These are phyloP conservation scores for Fusarium sp. DNA, from an alignment of 2,329 filamentous ascomycete genomes.

Conservation along the genomic window DNA sequence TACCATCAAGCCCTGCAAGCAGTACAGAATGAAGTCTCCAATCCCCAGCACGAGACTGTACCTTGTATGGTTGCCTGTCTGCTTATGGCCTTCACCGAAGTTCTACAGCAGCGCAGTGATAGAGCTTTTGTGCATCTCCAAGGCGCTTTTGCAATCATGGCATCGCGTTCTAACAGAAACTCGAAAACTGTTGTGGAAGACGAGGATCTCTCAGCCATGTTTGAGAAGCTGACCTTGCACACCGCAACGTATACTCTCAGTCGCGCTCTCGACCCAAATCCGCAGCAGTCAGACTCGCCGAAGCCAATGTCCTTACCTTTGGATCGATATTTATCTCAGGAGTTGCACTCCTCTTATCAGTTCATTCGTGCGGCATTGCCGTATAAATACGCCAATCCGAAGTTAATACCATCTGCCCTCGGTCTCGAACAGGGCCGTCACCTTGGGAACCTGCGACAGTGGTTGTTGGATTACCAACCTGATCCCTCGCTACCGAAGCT, in stretches of 20 bases:
- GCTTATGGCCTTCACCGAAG: constrained; percentile 21
- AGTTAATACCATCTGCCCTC: constrained; percentile 1
- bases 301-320: neutral
- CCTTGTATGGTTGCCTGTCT: constrained; percentile 27
- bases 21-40: constrained; percentile 13
- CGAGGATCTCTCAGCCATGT: neutral
- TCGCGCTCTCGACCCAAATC: constrained; percentile 5
- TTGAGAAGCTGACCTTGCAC: constrained; percentile 36
- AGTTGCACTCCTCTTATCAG: constrained; percentile 22
- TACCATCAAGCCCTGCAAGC: constrained; percentile 20
- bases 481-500: neutral
- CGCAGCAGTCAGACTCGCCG: neutral
- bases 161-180: neutral
- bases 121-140: constrained; percentile 28
- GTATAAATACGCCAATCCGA: constrained; percentile 17
- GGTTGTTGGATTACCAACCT: constrained; percentile 5
- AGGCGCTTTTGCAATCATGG: constrained; percentile 25
- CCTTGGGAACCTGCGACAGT: constrained; percentile 19
- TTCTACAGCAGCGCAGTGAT: constrained; percentile 25
- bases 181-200: neutral
- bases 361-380: constrained; percentile 2
- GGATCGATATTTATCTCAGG: constrained; percentile 1
- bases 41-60: neutral
- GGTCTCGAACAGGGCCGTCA: constrained; percentile 28
- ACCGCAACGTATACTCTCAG: constrained; percentile 21